phyloP scores from a whole-genome alignment of 2,329 filamentous ascomycete species.

The Colletotrichum cereale region DNA sequence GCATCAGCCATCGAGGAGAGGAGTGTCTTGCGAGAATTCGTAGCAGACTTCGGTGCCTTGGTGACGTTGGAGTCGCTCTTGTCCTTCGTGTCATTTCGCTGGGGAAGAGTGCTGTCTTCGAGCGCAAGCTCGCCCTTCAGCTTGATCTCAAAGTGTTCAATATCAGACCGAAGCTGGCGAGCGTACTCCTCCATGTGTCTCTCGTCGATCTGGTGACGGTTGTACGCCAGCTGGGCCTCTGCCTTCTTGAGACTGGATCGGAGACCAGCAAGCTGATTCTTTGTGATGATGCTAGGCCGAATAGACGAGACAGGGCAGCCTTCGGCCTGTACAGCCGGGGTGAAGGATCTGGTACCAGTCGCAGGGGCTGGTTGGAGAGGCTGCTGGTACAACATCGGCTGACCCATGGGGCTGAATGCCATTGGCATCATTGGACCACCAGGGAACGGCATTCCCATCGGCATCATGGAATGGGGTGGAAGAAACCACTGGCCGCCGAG shows the following conservation, averaged over 20 bases:
- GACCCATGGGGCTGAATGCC: slow-evolving; percentile 44
- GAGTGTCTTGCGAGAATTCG: slow-evolving; percentile 5
- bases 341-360: background rate
- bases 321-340: slow-evolving; percentile 4
- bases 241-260: slow-evolving; percentile 66
- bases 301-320: slow-evolving; percentile 68
- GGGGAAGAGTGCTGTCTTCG: slow-evolving; percentile 51
- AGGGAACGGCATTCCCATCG: slow-evolving; percentile 42
- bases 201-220: slow-evolving; percentile 73
- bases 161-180: slow-evolving; percentile 57
- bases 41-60: slow-evolving; percentile 40
- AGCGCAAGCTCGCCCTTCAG: slow-evolving; percentile 58
- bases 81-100: slow-evolving; percentile 53
- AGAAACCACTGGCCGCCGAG: slow-evolving; percentile 33
- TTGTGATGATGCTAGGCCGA: slow-evolving; percentile 70
- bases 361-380: slow-evolving; percentile 14
- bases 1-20: slow-evolving; percentile 11
- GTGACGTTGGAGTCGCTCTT: slow-evolving; percentile 21
- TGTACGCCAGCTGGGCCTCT: slow-evolving; percentile 71
- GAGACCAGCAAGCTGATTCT: slow-evolving; percentile 67
- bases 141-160: slow-evolving; percentile 63
- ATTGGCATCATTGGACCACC: slow-evolving; percentile 44
- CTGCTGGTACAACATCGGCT: slow-evolving; percentile 38
- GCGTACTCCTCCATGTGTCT: slow-evolving; percentile 60
- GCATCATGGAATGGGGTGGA: slow-evolving; percentile 35